Evolutionary conservation across 306 rosid genomes (phyloP), one percentile per base, ranked within the genome.

Genomic region (Vigna angularis): DNA sequence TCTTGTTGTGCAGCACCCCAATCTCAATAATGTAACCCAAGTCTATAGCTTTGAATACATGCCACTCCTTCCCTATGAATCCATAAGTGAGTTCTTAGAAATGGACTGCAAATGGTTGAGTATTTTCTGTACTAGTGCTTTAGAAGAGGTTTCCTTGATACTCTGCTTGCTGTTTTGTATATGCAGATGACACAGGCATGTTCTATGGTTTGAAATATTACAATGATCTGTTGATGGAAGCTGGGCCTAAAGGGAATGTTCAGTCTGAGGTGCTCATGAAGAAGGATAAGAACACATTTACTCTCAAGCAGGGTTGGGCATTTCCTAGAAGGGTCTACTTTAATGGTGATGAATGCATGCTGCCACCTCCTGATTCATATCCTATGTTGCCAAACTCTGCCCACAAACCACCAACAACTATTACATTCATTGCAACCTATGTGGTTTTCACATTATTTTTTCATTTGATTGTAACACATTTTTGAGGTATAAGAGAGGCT

Each of bases 101-200:
- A 42, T 55, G 66, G 36, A 40, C 48, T 7, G 20, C 64, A 9
- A 48, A 18, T 34, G 67, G n/a, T 68, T 65, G 14, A 51, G 48
- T 70, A 7, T 20, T 59, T 15, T 32, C 48, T 45, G 40, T 20
- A 2, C 24, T 63, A n/a, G 67, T 63, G 45, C 81, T 79, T 56
- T 20, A 7, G 42, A 71, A 48, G 49, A 12, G 57, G 56, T 65
- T 67, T 72, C 6, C 49, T 72, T 51, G 50, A 24, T 76, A 3
- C 6, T 22, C 53, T 70, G 56, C 59, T 20, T 62, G 8, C 36
- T 66, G 56, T 45, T 36, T 68, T 64, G 71, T 67, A 30, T 63
- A 12, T 85, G 88, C 94, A 94, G 98, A 94, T 89, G 98, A 94
- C 73, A 94, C 98, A 40, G 97, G 93, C 32, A 92, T 91, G 97